Conservation (phyloP, 2,329 filamentous ascomycete species). For the Leptosphaerulina australis region DNA sequence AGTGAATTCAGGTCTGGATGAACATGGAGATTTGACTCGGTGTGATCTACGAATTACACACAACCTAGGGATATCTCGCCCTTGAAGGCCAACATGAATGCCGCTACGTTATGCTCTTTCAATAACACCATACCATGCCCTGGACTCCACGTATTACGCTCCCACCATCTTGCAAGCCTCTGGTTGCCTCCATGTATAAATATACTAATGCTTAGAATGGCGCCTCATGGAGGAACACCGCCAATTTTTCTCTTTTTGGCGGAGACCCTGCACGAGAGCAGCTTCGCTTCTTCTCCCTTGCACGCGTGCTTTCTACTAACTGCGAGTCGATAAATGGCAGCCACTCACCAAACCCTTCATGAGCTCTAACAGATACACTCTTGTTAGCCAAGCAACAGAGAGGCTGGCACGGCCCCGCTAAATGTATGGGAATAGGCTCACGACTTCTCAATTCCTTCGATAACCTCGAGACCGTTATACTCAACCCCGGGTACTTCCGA, state of each 20-base stretch:
- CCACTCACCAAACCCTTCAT: not conserved
- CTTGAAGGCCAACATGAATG: not conserved
- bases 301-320: not conserved
- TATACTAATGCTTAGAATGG: not conserved
- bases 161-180: no score
- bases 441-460: slow-evolving; percentile 39
- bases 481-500: slow-evolving; percentile 2
- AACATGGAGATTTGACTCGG: not conserved
- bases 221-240: not conserved
- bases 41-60: not conserved
- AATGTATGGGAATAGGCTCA: slow-evolving; percentile 20
- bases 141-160: not conserved
- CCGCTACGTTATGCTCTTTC: slow-evolving; percentile 3
- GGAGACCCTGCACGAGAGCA: slow-evolving; percentile 7
- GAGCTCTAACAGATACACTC: not conserved
- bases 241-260: slow-evolving; percentile 1
- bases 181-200: no score
- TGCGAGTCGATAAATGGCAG: no score
- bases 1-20: not conserved
- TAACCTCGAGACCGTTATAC: slow-evolving; percentile 28
- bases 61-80: not conserved
- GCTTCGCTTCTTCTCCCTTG: slow-evolving; percentile 1
- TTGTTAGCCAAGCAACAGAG: slow-evolving; percentile 2
- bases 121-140: slow-evolving; percentile 1
- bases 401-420: not conserved